Evolutionary conservation across 352 stramenopile genomes (phyloP).

Genomic region (Phytophthora quininea): DNA sequence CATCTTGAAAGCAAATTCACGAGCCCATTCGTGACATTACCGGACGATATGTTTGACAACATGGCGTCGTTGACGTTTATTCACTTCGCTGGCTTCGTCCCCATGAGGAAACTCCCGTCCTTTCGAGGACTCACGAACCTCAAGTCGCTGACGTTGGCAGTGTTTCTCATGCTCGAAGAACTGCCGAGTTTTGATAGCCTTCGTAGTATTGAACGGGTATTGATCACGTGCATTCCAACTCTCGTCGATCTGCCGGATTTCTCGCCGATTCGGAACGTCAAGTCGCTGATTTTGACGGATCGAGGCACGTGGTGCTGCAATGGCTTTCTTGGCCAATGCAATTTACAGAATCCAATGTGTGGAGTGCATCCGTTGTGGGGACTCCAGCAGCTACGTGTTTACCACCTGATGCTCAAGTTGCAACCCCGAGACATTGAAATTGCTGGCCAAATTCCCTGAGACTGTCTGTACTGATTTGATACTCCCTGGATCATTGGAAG

Average conservation of each 20-base stretch:
- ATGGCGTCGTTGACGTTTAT: slow-evolving; percentile 49
- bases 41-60: slow-evolving; percentile 38
- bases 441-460: slow-evolving; percentile 25
- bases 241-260: slow-evolving; percentile 32
- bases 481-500: slow-evolving; percentile 16
- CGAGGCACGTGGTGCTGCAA: slow-evolving; percentile 38
- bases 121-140: slow-evolving; percentile 41
- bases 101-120: slow-evolving; percentile 29
- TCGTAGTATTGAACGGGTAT: slow-evolving; percentile 26
- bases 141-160: slow-evolving; percentile 34
- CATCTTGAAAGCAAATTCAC: slow-evolving; percentile 31
- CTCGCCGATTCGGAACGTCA: slow-evolving; percentile 19
- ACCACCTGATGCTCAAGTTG: not conserved
- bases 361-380: slow-evolving; percentile 23
- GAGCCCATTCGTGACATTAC: slow-evolving; percentile 18
- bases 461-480: slow-evolving; percentile 30
- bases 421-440: slow-evolving; percentile 21
- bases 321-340: slow-evolving; percentile 31
- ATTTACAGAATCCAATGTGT: slow-evolving; percentile 29
- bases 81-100: slow-evolving; percentile 28
- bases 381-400: slow-evolving; percentile 27
- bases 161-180: slow-evolving; percentile 17
- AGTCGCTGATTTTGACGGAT: slow-evolving; percentile 21
- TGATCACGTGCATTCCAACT: slow-evolving; percentile 17
- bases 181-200: slow-evolving; percentile 28